Percentiles rank a stretch among this genome's conserved stretches.
phyloP scores from a whole-genome alignment of 345 rosid species.

The Populus tremula region DNA sequence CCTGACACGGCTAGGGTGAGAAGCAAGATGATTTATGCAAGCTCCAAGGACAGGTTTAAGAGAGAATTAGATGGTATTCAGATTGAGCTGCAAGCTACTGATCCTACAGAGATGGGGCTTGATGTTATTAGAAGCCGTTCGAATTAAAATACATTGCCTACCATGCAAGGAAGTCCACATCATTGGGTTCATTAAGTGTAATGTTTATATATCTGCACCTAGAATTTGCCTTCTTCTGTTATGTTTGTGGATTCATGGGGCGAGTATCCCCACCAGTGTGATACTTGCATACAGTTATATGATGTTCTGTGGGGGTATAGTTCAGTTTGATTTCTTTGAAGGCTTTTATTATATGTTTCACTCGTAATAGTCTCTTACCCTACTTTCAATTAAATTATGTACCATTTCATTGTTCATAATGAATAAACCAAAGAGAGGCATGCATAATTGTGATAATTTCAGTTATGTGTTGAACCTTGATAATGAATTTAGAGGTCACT shows the following conservation, averaged over 20 bases:
- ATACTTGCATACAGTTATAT: constrained; percentile 30
- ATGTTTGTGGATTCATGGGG: constrained; percentile 35
- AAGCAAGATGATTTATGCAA: constrained; percentile 74
- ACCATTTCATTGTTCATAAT: not conserved
- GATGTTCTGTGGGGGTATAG: constrained; percentile 32
- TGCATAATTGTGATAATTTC: not conserved
- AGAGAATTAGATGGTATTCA: constrained; percentile 67
- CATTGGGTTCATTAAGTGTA: constrained; percentile 24
- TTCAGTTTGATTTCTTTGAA: constrained; percentile 5
- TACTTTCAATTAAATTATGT: not conserved
- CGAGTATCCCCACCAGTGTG: constrained; percentile 26
- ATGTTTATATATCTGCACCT: constrained; percentile 32
- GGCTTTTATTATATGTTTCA: not conserved
- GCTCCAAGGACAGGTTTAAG: constrained; percentile 67
- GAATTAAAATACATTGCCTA: constrained; percentile 26
- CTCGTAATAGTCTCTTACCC: not conserved
- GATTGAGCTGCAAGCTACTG: constrained; percentile 67
- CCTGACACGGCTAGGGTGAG: constrained; percentile 60
- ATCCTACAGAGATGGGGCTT: constrained; percentile 67
- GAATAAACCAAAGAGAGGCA: not conserved
- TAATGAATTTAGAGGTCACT: not conserved
- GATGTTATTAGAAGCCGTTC: constrained; percentile 64
- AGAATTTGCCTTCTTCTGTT: constrained; percentile 25
- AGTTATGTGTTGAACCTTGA: not conserved
- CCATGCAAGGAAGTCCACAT: constrained; percentile 16